Conservation (phyloP, 352 stramenopile genomes). For the Phytophthora macrochlamydospora region DNA sequence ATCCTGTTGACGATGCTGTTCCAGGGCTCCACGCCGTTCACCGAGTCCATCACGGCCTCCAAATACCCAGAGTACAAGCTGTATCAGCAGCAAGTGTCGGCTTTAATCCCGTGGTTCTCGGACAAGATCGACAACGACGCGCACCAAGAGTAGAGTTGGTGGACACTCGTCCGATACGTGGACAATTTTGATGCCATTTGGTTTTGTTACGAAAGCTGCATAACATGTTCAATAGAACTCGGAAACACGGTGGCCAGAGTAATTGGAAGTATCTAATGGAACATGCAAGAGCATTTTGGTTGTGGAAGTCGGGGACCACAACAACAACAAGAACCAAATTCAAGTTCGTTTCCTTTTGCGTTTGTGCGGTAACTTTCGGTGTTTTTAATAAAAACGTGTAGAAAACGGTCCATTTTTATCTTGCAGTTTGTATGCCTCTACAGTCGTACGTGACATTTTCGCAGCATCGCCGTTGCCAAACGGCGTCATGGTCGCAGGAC, state of each 20-base stretch:
- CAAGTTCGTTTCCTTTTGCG: no score
- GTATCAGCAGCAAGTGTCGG: conserved; percentile 85
- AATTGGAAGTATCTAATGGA: no score
- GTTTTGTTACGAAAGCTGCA: no score
- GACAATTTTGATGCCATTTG: neutral
- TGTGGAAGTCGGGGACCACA: no score
- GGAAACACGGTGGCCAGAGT: no score
- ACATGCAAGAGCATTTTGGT: no score
- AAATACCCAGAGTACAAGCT: conserved; percentile 92
- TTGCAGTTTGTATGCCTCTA: conserved; percentile 10
- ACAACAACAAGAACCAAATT: no score
- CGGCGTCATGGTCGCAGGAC: neutral
- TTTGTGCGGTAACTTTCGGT: no score
- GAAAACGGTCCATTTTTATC: neutral
- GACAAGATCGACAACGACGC: neutral
- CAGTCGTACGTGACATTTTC: conserved; percentile 9
- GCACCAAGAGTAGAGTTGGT: neutral
- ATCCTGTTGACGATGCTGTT: conserved; percentile 89
- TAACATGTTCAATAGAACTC: no score
- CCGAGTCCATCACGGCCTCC: conserved; percentile 85
- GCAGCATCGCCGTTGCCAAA: conserved; percentile 9
- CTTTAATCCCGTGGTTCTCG: conserved; percentile 47
- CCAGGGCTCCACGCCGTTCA: conserved; percentile 89
- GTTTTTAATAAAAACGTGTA: no score
- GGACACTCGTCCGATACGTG: neutral